Percentiles rank a stretch among this genome's conserved stretches.
These are phyloP conservation scores for Fusarium oligoseptatum DNA, from an alignment of 2,329 filamentous ascomycete genomes.

Conservation along the genomic window DNA sequence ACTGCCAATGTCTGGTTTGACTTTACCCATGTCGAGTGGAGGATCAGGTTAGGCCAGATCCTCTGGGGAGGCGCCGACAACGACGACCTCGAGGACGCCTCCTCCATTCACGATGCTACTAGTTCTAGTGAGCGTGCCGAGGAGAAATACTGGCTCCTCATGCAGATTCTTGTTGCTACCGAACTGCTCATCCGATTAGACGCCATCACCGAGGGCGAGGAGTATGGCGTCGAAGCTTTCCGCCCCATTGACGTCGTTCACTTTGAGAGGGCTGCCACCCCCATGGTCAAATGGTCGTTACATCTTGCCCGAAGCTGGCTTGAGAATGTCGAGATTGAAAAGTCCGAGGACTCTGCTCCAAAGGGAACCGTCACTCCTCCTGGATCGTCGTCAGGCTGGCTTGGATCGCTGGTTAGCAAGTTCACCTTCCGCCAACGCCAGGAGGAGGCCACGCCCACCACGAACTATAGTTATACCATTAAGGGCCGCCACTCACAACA, in stretches of 20 bases:
- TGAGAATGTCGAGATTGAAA: constrained; percentile 74
- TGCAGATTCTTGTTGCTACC: constrained; percentile 74
- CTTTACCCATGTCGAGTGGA: constrained; percentile 81
- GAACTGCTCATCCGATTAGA: constrained; percentile 76
- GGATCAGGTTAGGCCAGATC: constrained; percentile 78
- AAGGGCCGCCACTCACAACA: constrained; percentile 68
- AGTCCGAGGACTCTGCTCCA: constrained; percentile 50
- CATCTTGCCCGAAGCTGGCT: constrained; percentile 75
- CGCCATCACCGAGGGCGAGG: constrained; percentile 71
- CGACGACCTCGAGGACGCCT: constrained; percentile 66
- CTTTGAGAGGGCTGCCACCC: constrained; percentile 73
- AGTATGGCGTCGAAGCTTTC: constrained; percentile 65
- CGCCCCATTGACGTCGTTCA: constrained; percentile 69
- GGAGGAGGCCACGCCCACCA: constrained; percentile 51
- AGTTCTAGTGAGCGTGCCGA: constrained; percentile 66
- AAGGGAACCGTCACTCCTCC: constrained; percentile 26
- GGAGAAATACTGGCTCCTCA: constrained; percentile 75
- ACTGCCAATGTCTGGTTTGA: constrained; percentile 79
- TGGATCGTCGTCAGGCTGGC: constrained; percentile 56
- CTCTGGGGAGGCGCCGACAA: constrained; percentile 72
- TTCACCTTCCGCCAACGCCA: constrained; percentile 61
- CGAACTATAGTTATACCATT: constrained; percentile 61
- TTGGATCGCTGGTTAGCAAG: constrained; percentile 69
- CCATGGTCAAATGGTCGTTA: constrained; percentile 76
- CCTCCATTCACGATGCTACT: constrained; percentile 64